phyloP scores from a whole-genome alignment of 177 flowering plant genomes.

The Vitis hybrid region DNA sequence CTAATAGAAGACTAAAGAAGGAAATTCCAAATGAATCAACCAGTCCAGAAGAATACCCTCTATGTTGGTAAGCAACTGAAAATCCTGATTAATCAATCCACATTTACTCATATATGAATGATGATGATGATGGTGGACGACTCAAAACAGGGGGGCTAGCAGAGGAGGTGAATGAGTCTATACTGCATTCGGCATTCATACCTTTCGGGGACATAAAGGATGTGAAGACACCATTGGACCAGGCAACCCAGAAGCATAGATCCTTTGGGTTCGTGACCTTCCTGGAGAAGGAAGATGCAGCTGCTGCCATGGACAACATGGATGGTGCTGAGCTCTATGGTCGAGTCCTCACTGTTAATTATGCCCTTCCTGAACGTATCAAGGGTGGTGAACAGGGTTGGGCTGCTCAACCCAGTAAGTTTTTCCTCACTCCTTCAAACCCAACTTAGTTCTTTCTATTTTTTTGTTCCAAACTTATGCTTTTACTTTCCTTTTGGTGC shows the following conservation, averaged over 20 bases:
- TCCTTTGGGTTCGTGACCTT: constrained; percentile 97
- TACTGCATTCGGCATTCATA: constrained; percentile 84
- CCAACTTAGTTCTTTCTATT: background rate
- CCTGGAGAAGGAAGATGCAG: constrained; percentile 85
- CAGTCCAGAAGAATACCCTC: constrained; percentile 89
- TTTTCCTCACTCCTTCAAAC: background rate
- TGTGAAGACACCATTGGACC: constrained; percentile 93
- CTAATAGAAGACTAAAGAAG: background rate
- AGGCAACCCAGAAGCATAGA: constrained; percentile 94
- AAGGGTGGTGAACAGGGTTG: constrained; percentile 99
- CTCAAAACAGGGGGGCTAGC: constrained; percentile 72
- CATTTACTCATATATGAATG: background rate
- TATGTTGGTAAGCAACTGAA: constrained; percentile 57
- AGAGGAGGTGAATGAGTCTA: constrained; percentile 92
- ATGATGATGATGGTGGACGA: constrained; percentile 6
- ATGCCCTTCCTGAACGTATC: constrained; percentile 88
- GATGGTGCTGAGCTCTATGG: constrained; percentile 96
- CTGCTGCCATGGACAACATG: constrained; percentile 97
- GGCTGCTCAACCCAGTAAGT: constrained; percentile 97
- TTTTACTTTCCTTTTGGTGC: background rate
- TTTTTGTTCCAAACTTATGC: background rate
- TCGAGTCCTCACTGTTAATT: constrained; percentile 90
- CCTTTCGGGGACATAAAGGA: constrained; percentile 98
- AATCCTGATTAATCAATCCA: background rate
- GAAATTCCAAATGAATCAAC: constrained; percentile 28